A percentile compares a stretch with the other conserved stretches of the same genome.
phyloP scores from a whole-genome alignment of 805 yeast species.

The Lachancea sp. region DNA sequence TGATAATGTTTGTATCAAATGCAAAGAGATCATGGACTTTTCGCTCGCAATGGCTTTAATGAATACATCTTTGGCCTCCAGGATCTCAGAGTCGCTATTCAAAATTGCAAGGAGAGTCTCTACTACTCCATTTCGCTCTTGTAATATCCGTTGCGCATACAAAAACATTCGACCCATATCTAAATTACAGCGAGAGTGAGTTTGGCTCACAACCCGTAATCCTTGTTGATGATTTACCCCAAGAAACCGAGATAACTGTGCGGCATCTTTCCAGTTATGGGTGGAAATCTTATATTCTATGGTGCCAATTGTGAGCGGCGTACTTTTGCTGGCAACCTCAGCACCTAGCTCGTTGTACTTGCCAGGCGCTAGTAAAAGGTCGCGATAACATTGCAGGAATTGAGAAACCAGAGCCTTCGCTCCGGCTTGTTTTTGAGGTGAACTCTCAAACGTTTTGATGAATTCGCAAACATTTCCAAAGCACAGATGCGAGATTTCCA shows the following conservation, averaged over 20 bases:
- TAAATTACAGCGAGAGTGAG: constrained; percentile 36
- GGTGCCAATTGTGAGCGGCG: constrained; percentile 33
- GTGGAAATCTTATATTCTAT: constrained; percentile 35
- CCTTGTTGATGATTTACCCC: constrained; percentile 40
- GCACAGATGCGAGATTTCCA: constrained; percentile 10
- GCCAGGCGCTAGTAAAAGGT: constrained; percentile 11
- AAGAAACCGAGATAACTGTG: constrained; percentile 36
- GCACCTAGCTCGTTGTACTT: constrained; percentile 10
- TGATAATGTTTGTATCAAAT: constrained; percentile 17
- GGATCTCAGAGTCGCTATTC: constrained; percentile 19
- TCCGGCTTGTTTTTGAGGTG: constrained; percentile 9
- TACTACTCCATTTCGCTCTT: constrained; percentile 48
- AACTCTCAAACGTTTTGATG: constrained; percentile 13
- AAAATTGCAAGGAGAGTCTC: constrained; percentile 34
- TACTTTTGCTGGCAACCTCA: constrained; percentile 2
- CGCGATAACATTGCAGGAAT: constrained; percentile 14
- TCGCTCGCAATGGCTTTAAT: constrained; percentile 17
- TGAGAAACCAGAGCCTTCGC: constrained; percentile 15
- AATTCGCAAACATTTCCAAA: constrained; percentile 18
- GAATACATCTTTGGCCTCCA: constrained; percentile 21
- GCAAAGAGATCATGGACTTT: constrained; percentile 19
- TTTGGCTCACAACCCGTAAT: constrained; percentile 42
- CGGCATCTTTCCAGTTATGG: constrained; percentile 36
- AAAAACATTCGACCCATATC: constrained; percentile 18
- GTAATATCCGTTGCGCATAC: constrained; percentile 36